Percentiles rank a stretch among this genome's conserved stretches.
Evolutionary conservation across 495 filamentous ascomycete genomes (phyloP).

Genomic region (Penicillium angulare): DNA sequence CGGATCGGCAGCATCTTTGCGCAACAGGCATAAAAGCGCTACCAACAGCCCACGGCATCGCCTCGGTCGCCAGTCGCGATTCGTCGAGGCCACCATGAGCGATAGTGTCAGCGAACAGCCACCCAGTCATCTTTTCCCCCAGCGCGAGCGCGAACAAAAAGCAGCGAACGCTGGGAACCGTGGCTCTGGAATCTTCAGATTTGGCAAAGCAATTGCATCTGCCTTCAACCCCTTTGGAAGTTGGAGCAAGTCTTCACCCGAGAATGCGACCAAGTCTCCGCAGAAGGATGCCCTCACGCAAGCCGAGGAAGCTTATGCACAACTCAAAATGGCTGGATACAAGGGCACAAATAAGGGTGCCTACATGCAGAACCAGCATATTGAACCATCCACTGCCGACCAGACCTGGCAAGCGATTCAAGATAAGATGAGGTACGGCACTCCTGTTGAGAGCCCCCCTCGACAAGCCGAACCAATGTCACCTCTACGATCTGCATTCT

Average conservation of each 20-base stretch:
- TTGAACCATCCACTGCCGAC: constrained; percentile 27
- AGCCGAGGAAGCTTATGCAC: constrained; percentile 57
- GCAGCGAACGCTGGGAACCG: constrained; percentile 13
- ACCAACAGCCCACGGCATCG: constrained; percentile 17
- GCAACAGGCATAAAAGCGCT: constrained; percentile 16
- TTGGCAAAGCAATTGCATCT: constrained; percentile 56
- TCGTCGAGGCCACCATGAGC: constrained; percentile 75
- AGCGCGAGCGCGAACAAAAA: constrained; percentile 37
- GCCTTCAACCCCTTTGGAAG: constrained; percentile 54
- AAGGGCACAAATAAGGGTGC: constrained; percentile 45
- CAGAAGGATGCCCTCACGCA: constrained; percentile 44
- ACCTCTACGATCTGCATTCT: background rate
- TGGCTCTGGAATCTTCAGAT: constrained; percentile 54
- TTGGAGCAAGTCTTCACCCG: constrained; percentile 37
- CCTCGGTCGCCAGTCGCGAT: constrained; percentile 54
- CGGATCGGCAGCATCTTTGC: constrained; percentile 17
- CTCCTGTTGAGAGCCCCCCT: background rate
- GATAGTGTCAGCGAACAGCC: constrained; percentile 69
- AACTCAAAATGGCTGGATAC: constrained; percentile 60
- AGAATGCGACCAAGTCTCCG: constrained; percentile 22
- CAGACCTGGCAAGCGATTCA: constrained; percentile 42
- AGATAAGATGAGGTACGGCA: constrained; percentile 34
- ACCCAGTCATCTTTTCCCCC: constrained; percentile 60
- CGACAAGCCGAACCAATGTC: background rate
- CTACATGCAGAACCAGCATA: constrained; percentile 25